Percentiles rank a stretch among this genome's conserved stretches.
Conservation (phyloP, 1,284 basidiomycete genomes). For the Hypsizygus ulmarius region DNA sequence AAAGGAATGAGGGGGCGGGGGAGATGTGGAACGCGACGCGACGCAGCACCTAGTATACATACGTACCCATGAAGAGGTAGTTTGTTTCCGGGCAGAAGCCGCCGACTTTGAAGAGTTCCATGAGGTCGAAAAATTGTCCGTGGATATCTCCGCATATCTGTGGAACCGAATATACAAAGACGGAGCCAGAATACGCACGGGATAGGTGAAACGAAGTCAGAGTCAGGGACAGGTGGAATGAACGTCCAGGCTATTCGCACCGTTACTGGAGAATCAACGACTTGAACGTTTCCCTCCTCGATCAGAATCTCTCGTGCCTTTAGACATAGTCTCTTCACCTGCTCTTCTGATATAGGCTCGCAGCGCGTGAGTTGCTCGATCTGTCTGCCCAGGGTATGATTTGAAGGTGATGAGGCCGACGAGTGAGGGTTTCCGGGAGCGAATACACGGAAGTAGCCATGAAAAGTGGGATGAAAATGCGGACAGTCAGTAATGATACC, state of each 20-base stretch:
- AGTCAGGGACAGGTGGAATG: conserved; percentile 15
- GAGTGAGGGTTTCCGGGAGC: not conserved
- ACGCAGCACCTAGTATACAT: not conserved
- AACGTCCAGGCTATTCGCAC: conserved; percentile 44
- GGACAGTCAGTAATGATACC: conserved; percentile 3
- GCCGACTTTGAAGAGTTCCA: conserved; percentile 96
- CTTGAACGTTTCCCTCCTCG: conserved; percentile 97
- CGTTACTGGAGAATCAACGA: conserved; percentile 95
- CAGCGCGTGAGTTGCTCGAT: conserved; percentile 89
- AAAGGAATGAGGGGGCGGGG: not conserved
- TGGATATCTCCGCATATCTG: conserved; percentile 99
- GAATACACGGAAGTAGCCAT: not conserved
- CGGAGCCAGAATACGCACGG: conserved; percentile 15
- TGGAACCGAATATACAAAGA: not conserved
- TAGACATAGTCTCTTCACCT: conserved; percentile 90
- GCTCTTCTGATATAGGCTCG: conserved; percentile 89
- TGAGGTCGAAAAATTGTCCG: conserved; percentile 96
- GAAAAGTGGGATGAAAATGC: not conserved
- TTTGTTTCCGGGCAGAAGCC: conserved; percentile 95
- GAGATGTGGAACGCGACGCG: conserved; percentile 1
- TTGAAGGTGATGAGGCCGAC: not conserved
- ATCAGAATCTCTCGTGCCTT: conserved; percentile 96
- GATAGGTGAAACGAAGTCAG: conserved; percentile 3
- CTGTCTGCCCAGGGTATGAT: conserved; percentile 47
- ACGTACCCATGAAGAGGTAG: conserved; percentile 97